Evolutionary conservation across 2,329 filamentous ascomycete genomes (phyloP).

Genomic region (Arthrocladium fulminans): DNA sequence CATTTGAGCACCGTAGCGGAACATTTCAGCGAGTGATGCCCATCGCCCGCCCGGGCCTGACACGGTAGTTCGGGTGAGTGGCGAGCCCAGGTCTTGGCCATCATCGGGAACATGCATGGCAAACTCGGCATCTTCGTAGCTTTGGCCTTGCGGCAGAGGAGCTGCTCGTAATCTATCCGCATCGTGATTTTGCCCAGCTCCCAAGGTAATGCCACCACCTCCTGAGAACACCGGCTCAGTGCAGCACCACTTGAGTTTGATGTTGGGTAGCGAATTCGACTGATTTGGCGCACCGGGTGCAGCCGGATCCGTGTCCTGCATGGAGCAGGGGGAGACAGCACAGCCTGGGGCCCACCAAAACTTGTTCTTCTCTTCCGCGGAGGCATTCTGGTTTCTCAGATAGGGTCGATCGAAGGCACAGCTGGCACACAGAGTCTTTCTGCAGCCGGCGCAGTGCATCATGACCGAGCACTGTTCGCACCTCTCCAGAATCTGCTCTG

Average conservation of each 20-base stretch:
- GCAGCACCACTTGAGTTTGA: constrained; percentile 53
- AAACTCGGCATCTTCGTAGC: constrained; percentile 50
- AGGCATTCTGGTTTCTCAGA: constrained; percentile 31
- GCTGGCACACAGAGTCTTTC: constrained; percentile 52
- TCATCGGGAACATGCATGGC: constrained; percentile 31
- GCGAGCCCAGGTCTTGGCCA: not conserved
- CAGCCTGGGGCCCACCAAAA: constrained; percentile 54
- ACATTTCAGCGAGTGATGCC: constrained; percentile 38
- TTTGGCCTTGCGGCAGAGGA: constrained; percentile 45
- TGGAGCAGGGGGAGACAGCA: constrained; percentile 47
- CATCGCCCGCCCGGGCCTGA: constrained; percentile 19
- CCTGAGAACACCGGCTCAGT: constrained; percentile 52
- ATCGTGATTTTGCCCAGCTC: constrained; percentile 40
- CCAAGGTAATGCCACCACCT: constrained; percentile 51
- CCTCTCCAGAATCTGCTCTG: constrained; percentile 45
- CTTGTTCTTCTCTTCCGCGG: constrained; percentile 26
- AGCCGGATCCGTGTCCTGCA: constrained; percentile 40
- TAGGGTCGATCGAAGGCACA: constrained; percentile 50
- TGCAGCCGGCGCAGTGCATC: constrained; percentile 54
- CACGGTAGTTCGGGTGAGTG: constrained; percentile 1
- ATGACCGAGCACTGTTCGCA: constrained; percentile 54
- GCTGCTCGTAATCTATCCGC: constrained; percentile 49
- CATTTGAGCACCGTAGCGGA: constrained; percentile 9
- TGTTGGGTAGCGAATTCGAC: constrained; percentile 35
- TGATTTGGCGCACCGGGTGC: constrained; percentile 24